Conservation (phyloP, 228 moss, liverwort and hornwort genomes). For the Sphagnum fallax region DNA sequence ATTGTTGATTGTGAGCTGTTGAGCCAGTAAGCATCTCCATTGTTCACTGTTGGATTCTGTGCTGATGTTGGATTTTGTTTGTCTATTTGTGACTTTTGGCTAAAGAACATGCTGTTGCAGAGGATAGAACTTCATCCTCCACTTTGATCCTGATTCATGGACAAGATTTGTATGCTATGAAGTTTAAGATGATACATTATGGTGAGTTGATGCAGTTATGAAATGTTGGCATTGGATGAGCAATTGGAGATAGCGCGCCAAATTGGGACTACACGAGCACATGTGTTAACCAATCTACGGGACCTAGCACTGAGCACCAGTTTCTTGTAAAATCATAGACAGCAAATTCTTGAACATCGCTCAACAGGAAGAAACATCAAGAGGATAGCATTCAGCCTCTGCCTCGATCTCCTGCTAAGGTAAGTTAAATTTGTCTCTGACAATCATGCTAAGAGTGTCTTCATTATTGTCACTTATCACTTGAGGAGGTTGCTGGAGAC, state of each 20-base stretch:
- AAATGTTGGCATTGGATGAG: constrained; percentile 86
- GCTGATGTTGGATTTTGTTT: neutral
- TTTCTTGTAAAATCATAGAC: constrained; percentile 50
- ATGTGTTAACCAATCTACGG: constrained; percentile 85
- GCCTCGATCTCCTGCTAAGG: too few species aligned
- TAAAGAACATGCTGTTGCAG: neutral
- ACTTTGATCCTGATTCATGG: neutral
- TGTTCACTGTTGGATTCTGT: neutral
- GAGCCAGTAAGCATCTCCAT: constrained; percentile 47
- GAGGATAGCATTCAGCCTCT: too few species aligned
- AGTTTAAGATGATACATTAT: too few species aligned
- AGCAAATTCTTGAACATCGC: too few species aligned
- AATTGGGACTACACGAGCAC: constrained; percentile 83
- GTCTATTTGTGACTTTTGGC: neutral
- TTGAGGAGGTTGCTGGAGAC: too few species aligned
- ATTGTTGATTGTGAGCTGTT: constrained; percentile 96
- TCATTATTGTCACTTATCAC: too few species aligned
- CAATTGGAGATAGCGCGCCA: constrained; percentile 94
- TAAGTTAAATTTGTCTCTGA: too few species aligned
- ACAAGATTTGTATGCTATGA: too few species aligned
- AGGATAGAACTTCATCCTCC: neutral
- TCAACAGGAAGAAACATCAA: too few species aligned
- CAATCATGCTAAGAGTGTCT: too few species aligned
- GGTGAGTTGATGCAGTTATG: constrained; percentile 30
- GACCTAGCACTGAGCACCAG: constrained; percentile 90